These are phyloP conservation scores for Ciborinia camelliae DNA, from an alignment of 2,329 filamentous ascomycete species.

Conservation along the genomic window DNA sequence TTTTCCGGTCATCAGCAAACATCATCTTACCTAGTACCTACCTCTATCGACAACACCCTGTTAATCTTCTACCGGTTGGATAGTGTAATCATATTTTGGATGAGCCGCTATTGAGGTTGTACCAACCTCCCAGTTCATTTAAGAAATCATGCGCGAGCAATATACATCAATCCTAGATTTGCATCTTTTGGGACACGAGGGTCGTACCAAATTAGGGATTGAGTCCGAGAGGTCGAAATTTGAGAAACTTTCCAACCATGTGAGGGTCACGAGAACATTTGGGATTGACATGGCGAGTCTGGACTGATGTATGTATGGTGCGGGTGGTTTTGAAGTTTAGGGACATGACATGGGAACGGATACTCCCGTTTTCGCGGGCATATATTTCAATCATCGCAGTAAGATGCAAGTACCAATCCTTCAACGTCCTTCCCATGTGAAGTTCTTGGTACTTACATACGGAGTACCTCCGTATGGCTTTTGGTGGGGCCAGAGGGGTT, in stretches of 20 bases:
- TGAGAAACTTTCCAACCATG: slow-evolving; percentile 23
- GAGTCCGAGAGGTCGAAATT: slow-evolving; percentile 19
- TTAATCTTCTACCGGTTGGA: slow-evolving; percentile 12
- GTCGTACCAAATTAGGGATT: slow-evolving; percentile 28
- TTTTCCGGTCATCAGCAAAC: slow-evolving; percentile 19
- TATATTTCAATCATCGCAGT: slow-evolving; percentile 4
- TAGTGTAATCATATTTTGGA: slow-evolving; percentile 22
- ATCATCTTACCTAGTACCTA: slow-evolving; percentile 4
- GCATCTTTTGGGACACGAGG: slow-evolving; percentile 33
- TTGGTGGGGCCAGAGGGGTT: slow-evolving; percentile 5
- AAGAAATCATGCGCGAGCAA: slow-evolving; percentile 20
- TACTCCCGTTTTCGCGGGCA: slow-evolving; percentile 30
- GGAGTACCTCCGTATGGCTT: neutral
- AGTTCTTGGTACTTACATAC: slow-evolving; percentile 6
- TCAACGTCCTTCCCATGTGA: slow-evolving; percentile 15
- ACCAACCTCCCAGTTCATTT: slow-evolving; percentile 24
- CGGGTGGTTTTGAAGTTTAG: slow-evolving; percentile 10
- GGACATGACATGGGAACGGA: slow-evolving; percentile 23
- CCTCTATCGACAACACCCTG: slow-evolving; percentile 4
- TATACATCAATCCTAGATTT: slow-evolving; percentile 27
- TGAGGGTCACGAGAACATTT: slow-evolving; percentile 33
- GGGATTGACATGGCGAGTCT: slow-evolving; percentile 19
- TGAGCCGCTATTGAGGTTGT: slow-evolving; percentile 29
- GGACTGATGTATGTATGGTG: slow-evolving; percentile 16
- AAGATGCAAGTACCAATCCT: slow-evolving; percentile 18